Percentiles rank a stretch among this genome's conserved stretches.
phyloP scores from a whole-genome alignment of 371 early-diverging fungal species.

The Entomophthora muscae region DNA sequence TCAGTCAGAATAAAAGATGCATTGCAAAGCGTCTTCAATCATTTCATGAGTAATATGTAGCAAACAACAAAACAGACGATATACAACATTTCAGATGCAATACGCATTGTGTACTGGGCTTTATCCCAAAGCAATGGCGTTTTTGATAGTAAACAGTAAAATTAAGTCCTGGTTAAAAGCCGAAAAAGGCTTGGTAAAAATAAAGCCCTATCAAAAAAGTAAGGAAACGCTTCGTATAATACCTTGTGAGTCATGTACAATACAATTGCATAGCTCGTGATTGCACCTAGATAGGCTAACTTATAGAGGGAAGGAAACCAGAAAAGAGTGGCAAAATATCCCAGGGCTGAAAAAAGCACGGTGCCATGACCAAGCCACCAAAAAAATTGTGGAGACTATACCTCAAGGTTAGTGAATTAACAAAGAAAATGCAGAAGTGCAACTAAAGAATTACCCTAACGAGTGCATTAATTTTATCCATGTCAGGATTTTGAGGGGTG shows the following conservation, averaged over 20 bases:
- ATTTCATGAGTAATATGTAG: too few relatives aligned
- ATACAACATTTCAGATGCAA: too few relatives aligned
- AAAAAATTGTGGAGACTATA: constrained; percentile 1
- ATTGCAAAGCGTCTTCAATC: too few relatives aligned
- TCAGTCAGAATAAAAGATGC: too few relatives aligned
- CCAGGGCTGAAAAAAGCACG: neutral
- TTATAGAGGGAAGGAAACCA: neutral
- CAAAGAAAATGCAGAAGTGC: neutral
- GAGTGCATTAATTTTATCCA: neutral
- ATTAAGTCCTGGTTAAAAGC: too few relatives aligned
- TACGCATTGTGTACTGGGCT: too few relatives aligned
- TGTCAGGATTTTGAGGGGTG: neutral
- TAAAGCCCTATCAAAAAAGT: neutral
- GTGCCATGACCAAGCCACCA: constrained; percentile 3
- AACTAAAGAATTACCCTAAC: neutral
- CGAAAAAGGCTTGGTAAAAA: too few relatives aligned
- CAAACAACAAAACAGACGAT: too few relatives aligned
- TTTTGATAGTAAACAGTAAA: too few relatives aligned
- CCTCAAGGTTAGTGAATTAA: neutral
- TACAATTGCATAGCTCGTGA: neutral
- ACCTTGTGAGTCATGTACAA: neutral
- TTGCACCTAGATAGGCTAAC: neutral
- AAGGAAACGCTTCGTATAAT: neutral
- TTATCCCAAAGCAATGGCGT: too few relatives aligned
- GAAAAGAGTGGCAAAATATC: neutral